A percentile compares a stretch with the other conserved stretches of the same genome.
phyloP scores from a whole-genome alignment of 305 asterid species.

The Ruellia speciosa region DNA sequence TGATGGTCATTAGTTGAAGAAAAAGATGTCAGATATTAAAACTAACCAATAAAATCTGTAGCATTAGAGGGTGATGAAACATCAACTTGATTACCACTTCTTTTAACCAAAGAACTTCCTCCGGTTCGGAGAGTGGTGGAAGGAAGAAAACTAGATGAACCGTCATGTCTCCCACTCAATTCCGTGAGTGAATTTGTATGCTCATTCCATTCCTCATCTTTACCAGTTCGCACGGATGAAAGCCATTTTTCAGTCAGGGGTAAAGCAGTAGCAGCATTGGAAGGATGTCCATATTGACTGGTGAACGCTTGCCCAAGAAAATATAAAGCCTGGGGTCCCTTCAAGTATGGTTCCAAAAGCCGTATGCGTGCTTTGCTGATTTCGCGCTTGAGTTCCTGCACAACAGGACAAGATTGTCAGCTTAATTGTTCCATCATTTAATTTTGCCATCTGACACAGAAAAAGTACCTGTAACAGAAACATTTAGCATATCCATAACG shows the following conservation, averaged over 20 bases:
- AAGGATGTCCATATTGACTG: slow-evolving; percentile 62
- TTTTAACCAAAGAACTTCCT: slow-evolving; percentile 46
- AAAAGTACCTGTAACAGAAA: not conserved
- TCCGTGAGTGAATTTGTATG: slow-evolving; percentile 35
- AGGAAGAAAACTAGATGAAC: slow-evolving; percentile 44
- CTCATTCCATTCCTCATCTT: slow-evolving; percentile 70
- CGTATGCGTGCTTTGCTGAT: slow-evolving; percentile 76
- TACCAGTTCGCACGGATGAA: slow-evolving; percentile 33
- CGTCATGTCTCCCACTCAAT: slow-evolving; percentile 24
- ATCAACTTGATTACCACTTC: slow-evolving; percentile 29
- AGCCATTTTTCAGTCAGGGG: slow-evolving; percentile 71
- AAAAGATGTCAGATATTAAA: not conserved
- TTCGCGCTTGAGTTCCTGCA: slow-evolving; percentile 75
- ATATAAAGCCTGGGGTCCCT: slow-evolving; percentile 75
- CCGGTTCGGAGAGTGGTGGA: slow-evolving; percentile 70
- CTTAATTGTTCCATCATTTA: not conserved
- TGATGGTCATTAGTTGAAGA: not conserved
- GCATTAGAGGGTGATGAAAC: slow-evolving; percentile 26
- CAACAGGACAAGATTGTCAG: not conserved
- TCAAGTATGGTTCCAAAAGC: slow-evolving; percentile 69
- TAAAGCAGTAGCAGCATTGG: slow-evolving; percentile 42
- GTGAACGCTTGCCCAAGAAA: slow-evolving; percentile 67
- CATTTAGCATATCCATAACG: not conserved
- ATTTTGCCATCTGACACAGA: not conserved
- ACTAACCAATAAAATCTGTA: slow-evolving; percentile 36